A percentile compares a stretch with the other conserved stretches of the same genome.
These are phyloP conservation scores for Clarireedia homoeocarpa DNA, from an alignment of 2,329 filamentous ascomycete genomes.

Conservation along the genomic window DNA sequence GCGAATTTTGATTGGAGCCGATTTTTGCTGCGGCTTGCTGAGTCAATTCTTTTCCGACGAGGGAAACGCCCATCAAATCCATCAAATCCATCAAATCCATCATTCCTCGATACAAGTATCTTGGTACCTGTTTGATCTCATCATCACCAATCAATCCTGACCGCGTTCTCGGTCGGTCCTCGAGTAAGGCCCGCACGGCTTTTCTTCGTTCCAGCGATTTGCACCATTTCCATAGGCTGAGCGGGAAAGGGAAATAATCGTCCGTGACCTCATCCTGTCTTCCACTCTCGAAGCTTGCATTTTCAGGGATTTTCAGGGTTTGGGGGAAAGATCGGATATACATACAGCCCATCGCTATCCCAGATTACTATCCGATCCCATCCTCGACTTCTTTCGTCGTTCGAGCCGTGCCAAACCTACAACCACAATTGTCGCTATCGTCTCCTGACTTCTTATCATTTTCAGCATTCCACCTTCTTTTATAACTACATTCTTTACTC, in stretches of 20 bases:
- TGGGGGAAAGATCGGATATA: background rate
- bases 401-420: no score
- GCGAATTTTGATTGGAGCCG: background rate
- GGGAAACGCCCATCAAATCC: background rate
- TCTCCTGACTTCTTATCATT: background rate
- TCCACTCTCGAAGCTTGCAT: background rate
- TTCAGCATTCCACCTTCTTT: background rate
- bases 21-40: slow-evolving; percentile 3
- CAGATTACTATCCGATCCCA: background rate
- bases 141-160: background rate
- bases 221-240: background rate
- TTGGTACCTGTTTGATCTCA: no score
- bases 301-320: background rate
- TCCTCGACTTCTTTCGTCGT: background rate
- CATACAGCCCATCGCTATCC: background rate
- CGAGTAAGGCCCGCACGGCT: background rate
- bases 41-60: background rate
- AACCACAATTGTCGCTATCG: no score
- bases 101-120: no score
- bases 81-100: no score
- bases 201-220: background rate
- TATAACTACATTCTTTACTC: slow-evolving; percentile 1
- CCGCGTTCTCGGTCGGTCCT: no score
- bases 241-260: background rate
- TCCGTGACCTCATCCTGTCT: slow-evolving; percentile 4